phyloP scores from a whole-genome alignment of 495 filamentous ascomycete genomes.

The Xeromyces bisporus region DNA sequence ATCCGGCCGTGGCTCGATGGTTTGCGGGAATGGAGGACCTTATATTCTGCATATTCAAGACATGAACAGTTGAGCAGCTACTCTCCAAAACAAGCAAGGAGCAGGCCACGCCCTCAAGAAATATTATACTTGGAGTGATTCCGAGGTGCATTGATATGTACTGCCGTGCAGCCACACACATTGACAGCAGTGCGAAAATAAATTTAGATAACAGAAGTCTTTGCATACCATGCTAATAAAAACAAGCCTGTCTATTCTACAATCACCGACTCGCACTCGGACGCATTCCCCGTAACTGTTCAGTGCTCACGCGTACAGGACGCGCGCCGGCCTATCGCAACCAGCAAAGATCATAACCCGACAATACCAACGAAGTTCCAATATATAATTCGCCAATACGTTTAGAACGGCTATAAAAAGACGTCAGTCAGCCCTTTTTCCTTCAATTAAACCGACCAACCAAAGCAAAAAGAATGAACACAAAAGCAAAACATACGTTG shows the following conservation, averaged over 20 bases:
- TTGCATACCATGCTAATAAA: too few relatives aligned
- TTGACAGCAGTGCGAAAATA: not conserved
- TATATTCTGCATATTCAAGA: too few relatives aligned
- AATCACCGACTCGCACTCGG: not conserved
- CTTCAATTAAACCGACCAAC: not conserved
- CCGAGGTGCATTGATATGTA: too few relatives aligned
- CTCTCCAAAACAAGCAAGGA: too few relatives aligned
- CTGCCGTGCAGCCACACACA: not conserved
- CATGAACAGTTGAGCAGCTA: too few relatives aligned
- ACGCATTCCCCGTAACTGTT: not conserved
- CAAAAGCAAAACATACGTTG: slow-evolving; percentile 29
- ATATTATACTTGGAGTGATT: too few relatives aligned
- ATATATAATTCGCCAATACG: slow-evolving; percentile 7
- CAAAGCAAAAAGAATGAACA: not conserved
- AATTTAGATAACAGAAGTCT: slow-evolving; percentile 2
- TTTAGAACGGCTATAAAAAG: slow-evolving; percentile 28
- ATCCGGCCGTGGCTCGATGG: too few relatives aligned
- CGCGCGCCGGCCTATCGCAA: too few relatives aligned
- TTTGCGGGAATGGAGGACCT: too few relatives aligned
- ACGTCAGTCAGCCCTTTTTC: slow-evolving; percentile 9
- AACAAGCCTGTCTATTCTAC: not conserved
- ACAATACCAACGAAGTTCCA: too few relatives aligned
- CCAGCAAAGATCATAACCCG: too few relatives aligned
- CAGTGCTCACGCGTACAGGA: not conserved
- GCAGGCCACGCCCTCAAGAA: too few relatives aligned